Conservation (phyloP, 768 basidiomycete genomes). For the Pleurotus tuber-regium region DNA sequence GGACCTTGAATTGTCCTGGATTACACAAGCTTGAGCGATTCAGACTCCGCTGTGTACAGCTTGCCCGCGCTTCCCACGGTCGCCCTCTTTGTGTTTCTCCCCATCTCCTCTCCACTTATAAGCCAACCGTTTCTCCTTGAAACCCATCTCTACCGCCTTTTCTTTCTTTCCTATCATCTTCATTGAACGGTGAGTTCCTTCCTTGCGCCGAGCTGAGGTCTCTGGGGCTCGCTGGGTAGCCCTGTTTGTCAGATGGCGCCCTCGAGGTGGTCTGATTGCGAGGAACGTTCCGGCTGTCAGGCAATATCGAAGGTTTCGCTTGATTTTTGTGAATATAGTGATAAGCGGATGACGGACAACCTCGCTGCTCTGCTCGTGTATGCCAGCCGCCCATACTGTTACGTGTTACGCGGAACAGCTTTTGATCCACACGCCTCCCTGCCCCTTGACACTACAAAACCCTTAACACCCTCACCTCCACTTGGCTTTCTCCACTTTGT, state of each 20-base stretch:
- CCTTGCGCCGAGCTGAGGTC: not conserved
- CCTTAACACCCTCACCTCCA: slow-evolving; percentile 18
- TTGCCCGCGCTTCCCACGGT: slow-evolving; percentile 8
- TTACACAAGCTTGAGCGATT: not conserved
- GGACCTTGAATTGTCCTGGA: not conserved
- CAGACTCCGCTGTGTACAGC: slow-evolving; percentile 1
- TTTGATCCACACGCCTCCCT: slow-evolving; percentile 41
- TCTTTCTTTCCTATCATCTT: not conserved
- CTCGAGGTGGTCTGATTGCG: not conserved
- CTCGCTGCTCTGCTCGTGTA: slow-evolving; percentile 8
- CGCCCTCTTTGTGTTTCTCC: slow-evolving; percentile 9
- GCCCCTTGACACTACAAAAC: slow-evolving; percentile 32
- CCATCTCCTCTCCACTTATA: slow-evolving; percentile 4
- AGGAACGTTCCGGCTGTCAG: not conserved
- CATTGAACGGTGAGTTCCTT: not conserved
- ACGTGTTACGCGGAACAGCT: slow-evolving; percentile 31
- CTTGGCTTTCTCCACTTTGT: slow-evolving; percentile 12
- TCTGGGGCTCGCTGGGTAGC: not conserved
- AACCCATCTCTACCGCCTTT: slow-evolving; percentile 1
- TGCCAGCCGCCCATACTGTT: slow-evolving; percentile 33
- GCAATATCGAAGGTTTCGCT: not conserved
- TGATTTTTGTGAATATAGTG: not conserved
- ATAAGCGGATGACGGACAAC: not conserved
- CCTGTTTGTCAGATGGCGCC: not conserved
- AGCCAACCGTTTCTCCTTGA: slow-evolving; percentile 4